Conservation (phyloP, 2,329 filamentous ascomycete species). For the Penicillium sumatraense region DNA sequence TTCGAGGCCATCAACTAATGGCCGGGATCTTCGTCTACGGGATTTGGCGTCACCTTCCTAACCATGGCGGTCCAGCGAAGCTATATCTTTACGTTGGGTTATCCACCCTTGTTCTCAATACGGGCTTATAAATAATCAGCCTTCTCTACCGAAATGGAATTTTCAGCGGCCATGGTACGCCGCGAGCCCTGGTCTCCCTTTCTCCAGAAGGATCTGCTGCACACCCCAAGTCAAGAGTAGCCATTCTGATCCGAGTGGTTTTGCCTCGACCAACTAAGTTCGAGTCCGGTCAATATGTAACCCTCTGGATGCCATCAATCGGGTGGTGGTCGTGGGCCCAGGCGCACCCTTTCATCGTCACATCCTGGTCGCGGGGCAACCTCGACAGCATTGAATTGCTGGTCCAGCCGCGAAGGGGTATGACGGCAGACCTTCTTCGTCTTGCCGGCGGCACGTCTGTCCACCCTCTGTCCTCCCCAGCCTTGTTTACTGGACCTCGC, state of each 20-base stretch:
- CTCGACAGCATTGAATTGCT: conserved; percentile 37
- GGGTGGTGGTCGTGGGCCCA: conserved; percentile 12
- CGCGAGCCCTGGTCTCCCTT: neutral
- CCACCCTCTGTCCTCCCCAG: conserved; percentile 22
- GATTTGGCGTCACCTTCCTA: neutral
- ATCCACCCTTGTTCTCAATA: neutral
- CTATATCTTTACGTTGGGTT: neutral
- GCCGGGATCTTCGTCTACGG: neutral
- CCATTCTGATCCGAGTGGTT: conserved; percentile 10
- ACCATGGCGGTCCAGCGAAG: neutral
- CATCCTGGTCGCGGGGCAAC: conserved; percentile 28
- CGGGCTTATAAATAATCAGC: neutral
- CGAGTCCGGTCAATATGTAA: conserved; percentile 11
- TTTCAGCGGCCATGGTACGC: neutral
- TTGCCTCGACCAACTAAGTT: conserved; percentile 2
- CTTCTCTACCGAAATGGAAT: neutral
- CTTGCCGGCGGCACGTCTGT: conserved; percentile 9
- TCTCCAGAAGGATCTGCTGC: neutral
- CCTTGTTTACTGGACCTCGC: conserved; percentile 40
- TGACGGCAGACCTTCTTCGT: conserved; percentile 33
- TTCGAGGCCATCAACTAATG: neutral
- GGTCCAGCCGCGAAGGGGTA: conserved; percentile 31
- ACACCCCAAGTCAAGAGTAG: neutral
- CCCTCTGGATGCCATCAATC: conserved; percentile 7
- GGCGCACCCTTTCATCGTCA: conserved; percentile 21